Base-by-base conservation (phyloP, 1,284 basidiomycete genomes). In the Singerocomus rubriflavus region DNA sequence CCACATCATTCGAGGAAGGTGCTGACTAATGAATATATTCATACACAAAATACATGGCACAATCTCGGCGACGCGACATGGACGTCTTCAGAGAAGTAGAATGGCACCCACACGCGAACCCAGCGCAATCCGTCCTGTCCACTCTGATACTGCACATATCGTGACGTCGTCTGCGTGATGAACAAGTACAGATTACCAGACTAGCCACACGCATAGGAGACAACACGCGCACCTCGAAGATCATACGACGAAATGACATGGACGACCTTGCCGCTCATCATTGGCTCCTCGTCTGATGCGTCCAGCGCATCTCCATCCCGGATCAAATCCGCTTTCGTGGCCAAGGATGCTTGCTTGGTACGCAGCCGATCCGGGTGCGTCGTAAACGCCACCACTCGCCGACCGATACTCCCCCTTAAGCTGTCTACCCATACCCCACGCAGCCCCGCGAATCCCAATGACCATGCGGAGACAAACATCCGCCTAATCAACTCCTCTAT, bases 231-330 rank as follows among this genome's bases (percentile, higher is more conserved):
- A 79, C 79, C 77, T 70, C 73, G 68, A 29, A 80, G 61, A 61
- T 81, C 78, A 54, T 73, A 75, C 4, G 79, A 79, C 35, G 69
- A 59, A 8, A 74, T 61, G 32, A 70, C 64, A 51, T 73, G 72
- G 6, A 80, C 62, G 21, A 67, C 64, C 17, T 62, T 60, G 11
- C 71, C 71, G 9, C 72, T 63, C 35, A 77, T 63, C 6, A 46
- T 27, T n/a, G 46, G 54, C 21, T 27, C 32, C 33, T 38, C 46
- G 31, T 21, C 21, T 21, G 21, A 21, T 21, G 21, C 21, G 4
- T 43, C 38, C 36, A 16, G 17, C 5, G 16, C 27, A 1, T 44
- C 34, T 9, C 17, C 25, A 3, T 12, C 30, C 37, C 21, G 26
- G 27, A 21, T 8, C 14, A 7, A 14, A 25, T 25, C 42, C 8